Evolutionary conservation across 1,139 yeast species (phyloP), one percentile per base, ranked within the genome.

Genomic region (Tardiomyces blankii): DNA sequence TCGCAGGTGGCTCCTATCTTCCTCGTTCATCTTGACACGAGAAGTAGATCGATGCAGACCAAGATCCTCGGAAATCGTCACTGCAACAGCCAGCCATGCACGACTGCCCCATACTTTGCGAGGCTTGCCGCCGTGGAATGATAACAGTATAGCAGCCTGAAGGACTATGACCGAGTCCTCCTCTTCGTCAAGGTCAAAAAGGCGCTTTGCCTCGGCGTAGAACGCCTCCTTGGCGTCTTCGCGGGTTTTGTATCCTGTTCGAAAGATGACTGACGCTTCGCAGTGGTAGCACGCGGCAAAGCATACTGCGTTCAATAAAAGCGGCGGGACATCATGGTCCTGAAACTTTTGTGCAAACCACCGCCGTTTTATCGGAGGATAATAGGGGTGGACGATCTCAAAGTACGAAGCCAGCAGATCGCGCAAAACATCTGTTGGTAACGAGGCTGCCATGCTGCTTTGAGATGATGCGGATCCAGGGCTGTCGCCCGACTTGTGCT

Each of bases 281-380:
- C 52, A 49, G 19, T 49, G 52, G 41, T 49, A 49, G 39, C 51
- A 49, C 11, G 51, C 46, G 1, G 51, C 50, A 40, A 49, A 48
- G 42, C 51, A 48, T n/a, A 49, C 41, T 7, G 52, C 42, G 32
- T 49, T 41, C 25, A 49, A 39, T 13, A 49, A 33, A 25, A 49
- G 46, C 18, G 43, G 41, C 3, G 52, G 46, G 1, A 49, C 40
- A 2, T 44, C 39, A 18, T 39, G 33, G 5, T 38, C n/a, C 12
- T 13, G 12, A 30, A 48, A 48, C 7, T 33, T 44, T 6, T 33
- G 21, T 3, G 49, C 50, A 44, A 49, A 49, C 52, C 52, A 49
- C 13, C 41, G 39, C 14, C 52, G 39, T 23, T 49, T 49, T 4
- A 49, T 44, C 8, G 49, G 40, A 1, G 52, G 52, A 33, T 49